Evolutionary conservation across 108 stramenopile species (phyloP).

Genomic region (Conticribra guillardii): DNA sequence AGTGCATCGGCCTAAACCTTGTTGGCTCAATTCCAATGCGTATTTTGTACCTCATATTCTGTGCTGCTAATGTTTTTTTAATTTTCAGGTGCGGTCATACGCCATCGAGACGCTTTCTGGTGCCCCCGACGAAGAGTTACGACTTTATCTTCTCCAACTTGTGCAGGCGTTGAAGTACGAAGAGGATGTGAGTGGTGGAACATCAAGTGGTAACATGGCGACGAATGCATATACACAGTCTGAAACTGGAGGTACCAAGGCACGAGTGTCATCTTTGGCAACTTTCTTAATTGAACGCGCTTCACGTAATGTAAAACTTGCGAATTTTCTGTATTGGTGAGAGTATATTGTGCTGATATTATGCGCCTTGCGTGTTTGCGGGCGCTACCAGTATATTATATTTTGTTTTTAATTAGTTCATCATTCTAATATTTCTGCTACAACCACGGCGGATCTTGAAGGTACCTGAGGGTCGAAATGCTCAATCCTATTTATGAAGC

Average conservation of each 20-base stretch:
- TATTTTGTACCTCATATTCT: slow-evolving; percentile 9
- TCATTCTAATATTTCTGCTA: slow-evolving; percentile 1
- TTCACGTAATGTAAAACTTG: slow-evolving; percentile 83
- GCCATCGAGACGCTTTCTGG: slow-evolving; percentile 92
- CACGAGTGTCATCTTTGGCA: slow-evolving; percentile 75
- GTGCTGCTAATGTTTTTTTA: not conserved
- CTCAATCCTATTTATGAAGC: slow-evolving; percentile 86
- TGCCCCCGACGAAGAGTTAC: slow-evolving; percentile 95
- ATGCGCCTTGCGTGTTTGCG: not conserved
- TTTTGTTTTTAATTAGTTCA: no score
- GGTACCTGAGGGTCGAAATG: slow-evolving; percentile 88
- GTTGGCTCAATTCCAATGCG: not conserved
- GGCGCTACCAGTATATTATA: no score
- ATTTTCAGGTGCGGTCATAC: slow-evolving; percentile 79
- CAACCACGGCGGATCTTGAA: not conserved
- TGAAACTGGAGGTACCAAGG: not conserved
- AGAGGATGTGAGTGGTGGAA: slow-evolving; percentile 51
- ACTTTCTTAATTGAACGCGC: slow-evolving; percentile 93
- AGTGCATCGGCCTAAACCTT: no score
- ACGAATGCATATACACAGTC: slow-evolving; percentile 11
- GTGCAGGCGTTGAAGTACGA: slow-evolving; percentile 99
- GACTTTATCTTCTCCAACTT: slow-evolving; percentile 94
- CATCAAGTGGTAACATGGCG: slow-evolving; percentile 18
- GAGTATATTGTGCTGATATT: not conserved
- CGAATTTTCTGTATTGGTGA: slow-evolving; percentile 95